Conservation (phyloP, 306 rosid genomes). For the Gastrolobium villosum region DNA sequence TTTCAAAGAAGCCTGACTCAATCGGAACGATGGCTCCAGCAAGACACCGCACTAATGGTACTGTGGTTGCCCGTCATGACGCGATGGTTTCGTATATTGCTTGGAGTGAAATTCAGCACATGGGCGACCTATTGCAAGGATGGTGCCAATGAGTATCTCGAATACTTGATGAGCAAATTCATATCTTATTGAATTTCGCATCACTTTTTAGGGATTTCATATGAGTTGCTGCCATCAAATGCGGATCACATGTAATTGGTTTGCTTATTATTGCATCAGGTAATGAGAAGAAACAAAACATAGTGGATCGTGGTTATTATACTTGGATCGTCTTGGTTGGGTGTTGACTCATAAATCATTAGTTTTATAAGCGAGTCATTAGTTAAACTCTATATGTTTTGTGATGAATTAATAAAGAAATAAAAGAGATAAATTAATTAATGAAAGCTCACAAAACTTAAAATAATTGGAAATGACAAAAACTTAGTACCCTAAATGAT, state of each 20-base stretch:
- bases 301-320: too few relatives aligned
- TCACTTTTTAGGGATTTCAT: background rate
- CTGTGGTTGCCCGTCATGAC: slow-evolving; percentile 2
- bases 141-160: background rate
- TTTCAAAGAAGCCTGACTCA: background rate
- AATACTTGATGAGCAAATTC: background rate
- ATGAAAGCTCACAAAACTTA: too few relatives aligned
- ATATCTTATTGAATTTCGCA: background rate
- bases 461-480: too few relatives aligned
- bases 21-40: background rate
- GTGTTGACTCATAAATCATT: too few relatives aligned
- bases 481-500: too few relatives aligned
- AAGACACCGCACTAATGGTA: too few relatives aligned
- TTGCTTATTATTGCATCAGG: background rate
- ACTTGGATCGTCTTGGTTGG: too few relatives aligned
- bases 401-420: too few relatives aligned
- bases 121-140: background rate
- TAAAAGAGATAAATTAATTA: too few relatives aligned
- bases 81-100: background rate
- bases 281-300: too few relatives aligned
- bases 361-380: too few relatives aligned
- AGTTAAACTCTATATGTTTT: too few relatives aligned
- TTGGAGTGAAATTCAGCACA: background rate
- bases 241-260: background rate
- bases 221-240: background rate